Base-by-base conservation (phyloP, 1,139 yeast genomes). In the Petasospora fabianii region DNA sequence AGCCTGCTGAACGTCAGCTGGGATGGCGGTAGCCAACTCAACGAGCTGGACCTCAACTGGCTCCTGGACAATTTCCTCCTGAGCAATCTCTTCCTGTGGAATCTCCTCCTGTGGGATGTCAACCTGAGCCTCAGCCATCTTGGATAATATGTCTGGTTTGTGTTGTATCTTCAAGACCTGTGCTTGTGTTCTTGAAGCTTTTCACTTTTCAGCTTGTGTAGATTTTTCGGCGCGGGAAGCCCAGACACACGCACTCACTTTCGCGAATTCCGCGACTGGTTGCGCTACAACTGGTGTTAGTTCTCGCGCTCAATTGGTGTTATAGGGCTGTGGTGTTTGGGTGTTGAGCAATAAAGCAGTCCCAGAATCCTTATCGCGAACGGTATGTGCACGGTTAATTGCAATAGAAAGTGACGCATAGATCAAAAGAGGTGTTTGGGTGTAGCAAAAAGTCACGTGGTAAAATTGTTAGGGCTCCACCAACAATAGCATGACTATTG, bases 1-100 rank as follows among this genome's bases (percentile, higher is more conserved):
- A 71, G 96, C 97, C 69, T 84, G 87, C 75, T 87, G 95, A 64
- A 94, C 87, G 45, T 87, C 97, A 71, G 85, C 87, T 73, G 98
- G 97, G 69, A 92, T 88, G 64, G 90, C 76, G 60, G 97, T 90
- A 61, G 95, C 94, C 72, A 84, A 80, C 68, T 80, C 87, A 65
- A 84, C 88, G 68, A 81, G 77, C 71, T 80, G 83, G 58, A 73
- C 75, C 73, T 82, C 88, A 67, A 82, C 82, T 68, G 75, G 78
- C 68, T 75, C 80, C 63, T 64, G 64, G 56, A 65, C 74, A 60
- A 71, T 73, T 55, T 62, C 66, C 62, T 50, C 56, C 48, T 51
- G 51, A 32, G 43, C 51, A 41, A 53, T 44, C 50, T 54, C 58
- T 53, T 54, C 56, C 49, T 48, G 54, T 46, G 57, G 55, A 37